phyloP scores from a whole-genome alignment of 2,329 filamentous ascomycete species.

The Fusarium foetens region DNA sequence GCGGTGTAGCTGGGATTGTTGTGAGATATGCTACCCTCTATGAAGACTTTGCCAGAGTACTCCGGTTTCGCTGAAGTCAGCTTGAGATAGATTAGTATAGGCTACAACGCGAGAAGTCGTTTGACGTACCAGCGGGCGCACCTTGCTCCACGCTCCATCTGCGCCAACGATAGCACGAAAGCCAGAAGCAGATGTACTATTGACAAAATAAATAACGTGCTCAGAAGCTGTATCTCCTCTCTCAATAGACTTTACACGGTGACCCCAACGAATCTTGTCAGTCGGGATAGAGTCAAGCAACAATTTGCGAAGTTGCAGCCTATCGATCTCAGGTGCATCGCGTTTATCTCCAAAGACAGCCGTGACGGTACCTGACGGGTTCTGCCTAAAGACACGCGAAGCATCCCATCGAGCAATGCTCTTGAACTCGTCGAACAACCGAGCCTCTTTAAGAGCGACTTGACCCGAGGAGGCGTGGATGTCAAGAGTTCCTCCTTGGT shows the following conservation, averaged over 20 bases:
- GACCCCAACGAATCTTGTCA: constrained; percentile 52
- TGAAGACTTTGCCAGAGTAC: constrained; percentile 14
- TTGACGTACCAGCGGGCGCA: constrained; percentile 52
- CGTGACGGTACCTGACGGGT: constrained; percentile 44
- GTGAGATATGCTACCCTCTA: constrained; percentile 3
- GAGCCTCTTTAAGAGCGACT: constrained; percentile 58
- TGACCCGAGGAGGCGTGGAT: constrained; percentile 61
- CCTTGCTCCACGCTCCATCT: constrained; percentile 41
- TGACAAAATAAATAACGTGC: neutral
- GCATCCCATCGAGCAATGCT: constrained; percentile 42
- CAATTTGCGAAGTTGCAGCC: constrained; percentile 49
- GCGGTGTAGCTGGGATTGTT: neutral
- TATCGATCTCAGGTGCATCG: constrained; percentile 53
- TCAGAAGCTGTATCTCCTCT: accelerated
- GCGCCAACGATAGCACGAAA: constrained; percentile 23
- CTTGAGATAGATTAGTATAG: constrained; percentile 29
- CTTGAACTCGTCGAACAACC: constrained; percentile 59
- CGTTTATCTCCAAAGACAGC: constrained; percentile 34
- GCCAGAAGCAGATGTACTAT: neutral
- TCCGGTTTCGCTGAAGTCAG: neutral
- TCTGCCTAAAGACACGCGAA: constrained; percentile 42
- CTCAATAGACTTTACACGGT: neutral
- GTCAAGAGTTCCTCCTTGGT: constrained; percentile 60
- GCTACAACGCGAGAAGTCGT: constrained; percentile 48
- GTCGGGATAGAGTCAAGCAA: constrained; percentile 47